Conservation (phyloP, 805 yeast species). For the Kockiozyma suomiensis region DNA sequence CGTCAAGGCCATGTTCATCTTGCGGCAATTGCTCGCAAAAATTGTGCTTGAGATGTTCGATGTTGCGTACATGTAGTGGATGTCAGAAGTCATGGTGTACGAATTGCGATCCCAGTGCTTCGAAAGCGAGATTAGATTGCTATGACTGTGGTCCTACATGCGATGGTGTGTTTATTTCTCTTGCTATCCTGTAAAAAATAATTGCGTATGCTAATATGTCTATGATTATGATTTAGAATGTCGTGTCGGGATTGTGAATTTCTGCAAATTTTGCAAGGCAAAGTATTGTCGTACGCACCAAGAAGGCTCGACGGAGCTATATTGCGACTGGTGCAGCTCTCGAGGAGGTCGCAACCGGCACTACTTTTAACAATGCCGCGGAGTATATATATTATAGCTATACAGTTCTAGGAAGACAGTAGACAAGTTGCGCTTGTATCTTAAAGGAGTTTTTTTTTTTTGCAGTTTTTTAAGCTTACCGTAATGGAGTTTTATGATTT, state of each 20-base stretch:
- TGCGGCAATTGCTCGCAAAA: constrained; percentile 17
- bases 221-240: constrained; percentile 16
- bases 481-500: too few species aligned
- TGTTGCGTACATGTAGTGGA: constrained; percentile 26
- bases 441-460: neutral
- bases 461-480: too few species aligned
- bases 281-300: constrained; percentile 32
- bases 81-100: constrained; percentile 30
- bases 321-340: constrained; percentile 34
- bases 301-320: constrained; percentile 29
- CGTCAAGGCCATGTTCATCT: constrained; percentile 6
- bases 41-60: constrained; percentile 25
- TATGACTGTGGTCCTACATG: constrained; percentile 34
- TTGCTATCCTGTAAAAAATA: neutral
- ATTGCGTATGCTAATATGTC: neutral
- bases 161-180: constrained; percentile 2
- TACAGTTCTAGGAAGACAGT: neutral
- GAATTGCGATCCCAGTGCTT: constrained; percentile 23
- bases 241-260: constrained; percentile 16
- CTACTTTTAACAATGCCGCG: neutral
- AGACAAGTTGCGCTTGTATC: neutral
- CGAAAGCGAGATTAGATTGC: constrained; percentile 26
- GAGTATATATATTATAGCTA: neutral
- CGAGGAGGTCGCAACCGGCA: constrained; percentile 29
- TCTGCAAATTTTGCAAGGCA: constrained; percentile 33